These are phyloP conservation scores for Actinomucor elegans DNA, from an alignment of 371 early-diverging fungal species.

Conservation along the genomic window DNA sequence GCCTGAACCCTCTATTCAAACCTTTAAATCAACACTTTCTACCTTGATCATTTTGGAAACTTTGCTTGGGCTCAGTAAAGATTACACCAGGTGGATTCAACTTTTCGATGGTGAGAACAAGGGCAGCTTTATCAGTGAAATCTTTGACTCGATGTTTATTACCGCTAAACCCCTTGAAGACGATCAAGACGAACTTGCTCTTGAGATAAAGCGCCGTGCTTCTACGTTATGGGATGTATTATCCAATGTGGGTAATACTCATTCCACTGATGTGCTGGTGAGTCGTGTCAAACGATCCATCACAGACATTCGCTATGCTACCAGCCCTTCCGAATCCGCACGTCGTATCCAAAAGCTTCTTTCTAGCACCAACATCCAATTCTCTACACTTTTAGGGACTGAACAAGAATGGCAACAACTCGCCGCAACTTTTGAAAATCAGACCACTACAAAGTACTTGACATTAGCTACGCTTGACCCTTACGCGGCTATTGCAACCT, in stretches of 20 bases:
- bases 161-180: constrained; percentile 12
- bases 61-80: no score
- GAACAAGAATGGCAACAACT: constrained; percentile 24
- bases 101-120: not conserved
- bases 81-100: no score
- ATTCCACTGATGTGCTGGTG: constrained; percentile 20
- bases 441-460: constrained; percentile 22
- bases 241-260: not conserved
- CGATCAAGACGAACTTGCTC: constrained; percentile 5
- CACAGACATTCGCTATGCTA: constrained; percentile 38
- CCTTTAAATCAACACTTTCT: constrained; percentile 13
- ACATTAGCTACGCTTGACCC: constrained; percentile 16
- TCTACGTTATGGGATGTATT: constrained; percentile 22
- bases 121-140: not conserved
- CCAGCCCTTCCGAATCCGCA: constrained; percentile 31
- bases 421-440: not conserved
- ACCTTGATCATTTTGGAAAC: constrained; percentile 17
- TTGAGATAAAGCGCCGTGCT: constrained; percentile 2
- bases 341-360: constrained; percentile 19
- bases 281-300: constrained; percentile 45
- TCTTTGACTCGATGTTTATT: constrained; percentile 37
- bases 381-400: constrained; percentile 16
- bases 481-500: constrained; percentile 20
- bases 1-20: constrained; percentile 12
- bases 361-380: not conserved